These are phyloP conservation scores for Nothopassalora personata DNA, from an alignment of 2,329 filamentous ascomycete species.

Conservation along the genomic window DNA sequence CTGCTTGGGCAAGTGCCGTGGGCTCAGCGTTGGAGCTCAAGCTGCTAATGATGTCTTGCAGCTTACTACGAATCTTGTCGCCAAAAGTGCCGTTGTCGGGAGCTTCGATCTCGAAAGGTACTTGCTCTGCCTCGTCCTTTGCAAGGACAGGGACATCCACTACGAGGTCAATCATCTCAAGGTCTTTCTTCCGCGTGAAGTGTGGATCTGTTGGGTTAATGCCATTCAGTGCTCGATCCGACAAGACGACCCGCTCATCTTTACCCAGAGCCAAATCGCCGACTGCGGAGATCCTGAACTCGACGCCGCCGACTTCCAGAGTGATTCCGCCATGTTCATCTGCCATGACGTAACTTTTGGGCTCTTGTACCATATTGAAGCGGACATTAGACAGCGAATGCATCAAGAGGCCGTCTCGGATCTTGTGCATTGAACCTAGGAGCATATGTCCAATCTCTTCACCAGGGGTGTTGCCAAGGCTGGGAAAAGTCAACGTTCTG, in stretches of 20 bases:
- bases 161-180: conserved; percentile 67
- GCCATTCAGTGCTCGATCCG: conserved; percentile 61
- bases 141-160: conserved; percentile 44
- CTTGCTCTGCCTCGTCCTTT: background rate
- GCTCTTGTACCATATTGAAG: conserved; percentile 63
- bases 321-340: conserved; percentile 31
- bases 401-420: conserved; percentile 55
- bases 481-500: conserved; percentile 63
- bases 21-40: conserved; percentile 11
- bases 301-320: conserved; percentile 37
- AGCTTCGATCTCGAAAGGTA: conserved; percentile 8
- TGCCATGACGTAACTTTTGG: conserved; percentile 35
- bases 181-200: conserved; percentile 72
- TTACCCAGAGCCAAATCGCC: conserved; percentile 76
- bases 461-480: conserved; percentile 30
- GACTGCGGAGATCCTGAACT: conserved; percentile 72
- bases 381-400: conserved; percentile 57
- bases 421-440: conserved; percentile 49
- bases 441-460: conserved; percentile 18
- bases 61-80: conserved; percentile 45
- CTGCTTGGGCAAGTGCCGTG: background rate
- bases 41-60: conserved; percentile 35
- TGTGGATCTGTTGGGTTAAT: conserved; percentile 75
- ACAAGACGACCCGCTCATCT: conserved; percentile 80
- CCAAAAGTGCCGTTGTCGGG: conserved; percentile 30